A percentile compares a stretch with the other conserved stretches of the same genome.
These are phyloP conservation scores for Boletus coccyginus DNA, from an alignment of 768 basidiomycete genomes.

Conservation along the genomic window DNA sequence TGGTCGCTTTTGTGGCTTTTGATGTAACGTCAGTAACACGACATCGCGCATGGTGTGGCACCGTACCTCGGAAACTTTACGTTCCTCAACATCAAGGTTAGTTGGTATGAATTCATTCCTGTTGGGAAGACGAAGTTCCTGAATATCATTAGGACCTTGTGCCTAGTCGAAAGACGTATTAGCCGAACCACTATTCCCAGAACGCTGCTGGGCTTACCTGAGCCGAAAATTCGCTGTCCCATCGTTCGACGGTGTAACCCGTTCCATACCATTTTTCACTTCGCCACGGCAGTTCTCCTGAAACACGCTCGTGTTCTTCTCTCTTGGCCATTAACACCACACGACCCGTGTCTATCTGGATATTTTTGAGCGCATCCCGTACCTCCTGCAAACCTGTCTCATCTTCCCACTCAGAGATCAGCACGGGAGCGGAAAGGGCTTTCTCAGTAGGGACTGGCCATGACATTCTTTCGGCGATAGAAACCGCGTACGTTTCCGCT, in stretches of 20 bases:
- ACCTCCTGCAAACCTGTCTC: constrained; percentile 50
- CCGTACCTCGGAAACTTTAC: constrained; percentile 58
- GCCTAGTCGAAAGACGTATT: constrained; percentile 43
- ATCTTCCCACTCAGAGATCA: constrained; percentile 73
- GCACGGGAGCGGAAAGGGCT: constrained; percentile 64
- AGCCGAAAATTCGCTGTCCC: constrained; percentile 60
- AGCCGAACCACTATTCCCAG: background rate
- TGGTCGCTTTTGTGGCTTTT: constrained; percentile 73
- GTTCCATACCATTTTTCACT: constrained; percentile 94
- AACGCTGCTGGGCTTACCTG: constrained; percentile 35
- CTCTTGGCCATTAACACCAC: constrained; percentile 79
- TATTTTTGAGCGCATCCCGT: constrained; percentile 55
- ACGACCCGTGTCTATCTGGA: constrained; percentile 59
- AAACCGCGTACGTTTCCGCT: constrained; percentile 77
- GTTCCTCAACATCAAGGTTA: constrained; percentile 80
- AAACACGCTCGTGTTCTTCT: constrained; percentile 54
- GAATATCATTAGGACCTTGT: constrained; percentile 56
- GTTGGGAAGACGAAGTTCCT: constrained; percentile 73
- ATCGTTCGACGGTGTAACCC: constrained; percentile 70
- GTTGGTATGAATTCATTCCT: constrained; percentile 91
- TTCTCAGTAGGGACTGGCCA: constrained; percentile 82
- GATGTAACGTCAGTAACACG: constrained; percentile 1
- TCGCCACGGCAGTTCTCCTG: constrained; percentile 54
- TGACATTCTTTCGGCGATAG: constrained; percentile 69
- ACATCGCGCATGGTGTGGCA: background rate